Base-by-base conservation (phyloP, 805 yeast species). In the Alloascoidea hylecoeti region DNA sequence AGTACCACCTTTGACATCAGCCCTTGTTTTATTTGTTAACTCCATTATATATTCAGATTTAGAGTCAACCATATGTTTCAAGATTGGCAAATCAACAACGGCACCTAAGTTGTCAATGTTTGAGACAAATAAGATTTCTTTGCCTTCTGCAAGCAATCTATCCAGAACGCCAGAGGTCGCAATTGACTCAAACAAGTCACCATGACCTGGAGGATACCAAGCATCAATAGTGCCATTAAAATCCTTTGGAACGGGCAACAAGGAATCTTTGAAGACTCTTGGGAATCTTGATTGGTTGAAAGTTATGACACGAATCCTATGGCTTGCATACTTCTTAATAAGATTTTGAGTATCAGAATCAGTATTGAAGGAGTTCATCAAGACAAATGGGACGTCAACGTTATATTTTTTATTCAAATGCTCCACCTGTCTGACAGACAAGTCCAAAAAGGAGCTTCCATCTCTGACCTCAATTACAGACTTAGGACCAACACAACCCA, bases 201-300 rank as follows among this genome's bases (percentile, higher is more conserved):
- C 98, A 61, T 92, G 98, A 39, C 98, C 98, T 14, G 98, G 98
- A 37, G 98, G 98, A 58, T 92, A 92, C 98, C 98, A 92, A 41
- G 82, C 68, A 51, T 84, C 89, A 49, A 82, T 70, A 34, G 70
- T 68, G 52, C 85, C 95, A 43, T 78, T 77, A 46, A 58, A 69
- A 27, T 71, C 55, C 46, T 80, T 73, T 42, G 98, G 96, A 36
- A 89, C 96, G 17, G 98, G 98, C 56, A 92, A 71, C 50, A 86
- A 64, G n/a, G 96, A 84, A 60, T 92, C 98, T 65, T 82, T 85
- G 66, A 72, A 81, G 46, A 92, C 86, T 64, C 98, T 77, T 52
- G 98, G 98, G 69, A 76, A 92, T 50, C 92, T 76, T 13, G 96
- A 86, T 68, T 92, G 98, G 69, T 92, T 92, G 66, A 92, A 92